A percentile compares a stretch with the other conserved stretches of the same genome.
Conservation (phyloP, 768 basidiomycete genomes). For the Nevesoporus exiguus region DNA sequence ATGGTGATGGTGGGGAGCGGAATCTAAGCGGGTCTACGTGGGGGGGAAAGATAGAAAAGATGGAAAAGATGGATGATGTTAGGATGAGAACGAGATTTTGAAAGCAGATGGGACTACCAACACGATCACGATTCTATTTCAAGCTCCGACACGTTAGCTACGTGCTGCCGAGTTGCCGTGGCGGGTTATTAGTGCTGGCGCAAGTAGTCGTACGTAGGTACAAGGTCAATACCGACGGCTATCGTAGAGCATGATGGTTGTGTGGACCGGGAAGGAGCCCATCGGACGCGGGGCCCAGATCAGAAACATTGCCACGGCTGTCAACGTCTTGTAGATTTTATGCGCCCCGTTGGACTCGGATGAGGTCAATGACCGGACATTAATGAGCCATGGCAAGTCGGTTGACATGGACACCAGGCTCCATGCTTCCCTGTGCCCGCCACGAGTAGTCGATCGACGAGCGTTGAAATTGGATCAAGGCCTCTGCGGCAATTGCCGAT, state of each 20-base stretch:
- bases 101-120: slow-evolving; percentile 5
- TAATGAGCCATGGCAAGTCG: no score
- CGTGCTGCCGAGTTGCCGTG: slow-evolving; percentile 19
- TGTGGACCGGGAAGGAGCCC: neutral
- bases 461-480: neutral
- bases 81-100: slow-evolving; percentile 23
- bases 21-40: slow-evolving; percentile 24
- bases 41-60: slow-evolving; percentile 20
- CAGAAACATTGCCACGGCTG: neutral
- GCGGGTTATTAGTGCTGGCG: neutral
- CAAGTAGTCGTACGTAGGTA: neutral
- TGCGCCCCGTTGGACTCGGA: slow-evolving; percentile 4
- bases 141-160: slow-evolving; percentile 37
- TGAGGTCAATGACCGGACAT: neutral
- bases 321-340: neutral
- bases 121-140: slow-evolving; percentile 34
- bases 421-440: neutral
- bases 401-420: neutral
- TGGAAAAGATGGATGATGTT: slow-evolving; percentile 24
- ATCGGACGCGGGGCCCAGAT: no score
- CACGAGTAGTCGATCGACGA: neutral
- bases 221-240: neutral
- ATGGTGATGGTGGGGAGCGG: slow-evolving; percentile 14
- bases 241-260: neutral
- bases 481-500: slow-evolving; percentile 17